These are phyloP conservation scores for Ogataea parapolymorpha DNA, from an alignment of 805 yeast species.

Conservation along the genomic window DNA sequence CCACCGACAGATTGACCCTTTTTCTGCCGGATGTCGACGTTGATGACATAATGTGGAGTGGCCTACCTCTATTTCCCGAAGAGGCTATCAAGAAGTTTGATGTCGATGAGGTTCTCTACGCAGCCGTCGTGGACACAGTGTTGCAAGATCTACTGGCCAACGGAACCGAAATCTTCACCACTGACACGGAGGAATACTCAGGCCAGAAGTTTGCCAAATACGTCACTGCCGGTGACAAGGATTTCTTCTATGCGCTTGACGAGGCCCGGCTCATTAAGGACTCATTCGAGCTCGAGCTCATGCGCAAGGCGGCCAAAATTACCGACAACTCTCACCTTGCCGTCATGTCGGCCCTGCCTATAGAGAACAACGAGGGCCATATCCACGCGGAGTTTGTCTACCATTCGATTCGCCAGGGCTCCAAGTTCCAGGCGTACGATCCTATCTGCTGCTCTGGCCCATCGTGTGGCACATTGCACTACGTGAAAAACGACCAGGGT, in stretches of 20 bases:
- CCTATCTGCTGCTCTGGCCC: conserved; percentile 96
- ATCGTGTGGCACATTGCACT: conserved; percentile 86
- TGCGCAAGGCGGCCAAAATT: conserved; percentile 78
- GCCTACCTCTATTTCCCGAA: conserved; percentile 68
- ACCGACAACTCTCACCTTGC: conserved; percentile 88
- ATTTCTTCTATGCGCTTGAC: conserved; percentile 71
- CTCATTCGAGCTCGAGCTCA: conserved; percentile 67
- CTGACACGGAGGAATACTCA: conserved; percentile 51
- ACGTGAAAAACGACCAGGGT: conserved; percentile 73
- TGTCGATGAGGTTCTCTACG: conserved; percentile 76
- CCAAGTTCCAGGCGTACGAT: conserved; percentile 84
- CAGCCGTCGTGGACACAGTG: conserved; percentile 42
- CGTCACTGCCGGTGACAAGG: conserved; percentile 43
- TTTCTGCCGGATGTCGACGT: conserved; percentile 80
- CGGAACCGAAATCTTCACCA: conserved; percentile 41
- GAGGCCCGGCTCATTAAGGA: conserved; percentile 87
- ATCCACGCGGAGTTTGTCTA: conserved; percentile 94
- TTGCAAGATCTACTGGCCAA: conserved; percentile 31
- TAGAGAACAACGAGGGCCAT: conserved; percentile 84
- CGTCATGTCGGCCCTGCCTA: conserved; percentile 89
- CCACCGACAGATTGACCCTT: conserved; percentile 55
- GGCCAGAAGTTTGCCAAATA: conserved; percentile 31
- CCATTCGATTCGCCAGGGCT: conserved; percentile 91
- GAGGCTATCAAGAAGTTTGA: conserved; percentile 67
- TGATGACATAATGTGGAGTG: conserved; percentile 97